phyloP scores from a whole-genome alignment of 2,329 filamentous ascomycete species.

The Alternaria triticina region DNA sequence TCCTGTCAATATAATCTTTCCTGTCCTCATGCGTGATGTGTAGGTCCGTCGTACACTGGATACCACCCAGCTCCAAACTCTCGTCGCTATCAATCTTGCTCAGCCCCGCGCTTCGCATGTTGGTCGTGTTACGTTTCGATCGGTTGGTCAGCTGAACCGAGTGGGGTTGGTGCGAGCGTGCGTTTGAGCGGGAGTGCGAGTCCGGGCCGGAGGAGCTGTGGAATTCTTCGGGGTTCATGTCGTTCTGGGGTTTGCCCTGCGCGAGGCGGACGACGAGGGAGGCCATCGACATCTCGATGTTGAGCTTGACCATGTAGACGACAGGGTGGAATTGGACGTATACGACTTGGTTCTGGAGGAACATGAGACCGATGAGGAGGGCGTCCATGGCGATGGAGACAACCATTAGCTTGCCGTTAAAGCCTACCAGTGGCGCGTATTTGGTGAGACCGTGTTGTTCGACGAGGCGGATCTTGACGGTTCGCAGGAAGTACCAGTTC shows the following conservation, averaged over 20 bases:
- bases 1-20: slow-evolving; percentile 3
- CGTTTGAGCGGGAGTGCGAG: slow-evolving; percentile 22
- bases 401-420: slow-evolving; percentile 51
- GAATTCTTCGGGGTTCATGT: slow-evolving; percentile 29
- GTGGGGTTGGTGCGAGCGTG: slow-evolving; percentile 13
- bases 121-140: not conserved
- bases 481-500: slow-evolving; percentile 61
- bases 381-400: slow-evolving; percentile 52
- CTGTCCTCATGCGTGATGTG: slow-evolving; percentile 3
- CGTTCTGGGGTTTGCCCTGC: slow-evolving; percentile 35
- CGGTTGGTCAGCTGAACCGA: slow-evolving; percentile 25
- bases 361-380: slow-evolving; percentile 50
- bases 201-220: slow-evolving; percentile 21
- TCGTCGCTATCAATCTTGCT: slow-evolving; percentile 33
- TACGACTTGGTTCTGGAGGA: slow-evolving; percentile 45
- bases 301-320: slow-evolving; percentile 53
- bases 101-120: slow-evolving; percentile 12
- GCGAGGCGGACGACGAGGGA: slow-evolving; percentile 50
- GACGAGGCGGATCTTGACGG: slow-evolving; percentile 49
- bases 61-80: slow-evolving; percentile 21
- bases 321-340: slow-evolving; percentile 53
- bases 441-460: slow-evolving; percentile 49
- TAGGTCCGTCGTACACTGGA: slow-evolving; percentile 33
- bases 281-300: slow-evolving; percentile 56
- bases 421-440: slow-evolving; percentile 49